Base-by-base conservation (phyloP, 1,284 basidiomycete species). In the Sporisorium exsertum region DNA sequence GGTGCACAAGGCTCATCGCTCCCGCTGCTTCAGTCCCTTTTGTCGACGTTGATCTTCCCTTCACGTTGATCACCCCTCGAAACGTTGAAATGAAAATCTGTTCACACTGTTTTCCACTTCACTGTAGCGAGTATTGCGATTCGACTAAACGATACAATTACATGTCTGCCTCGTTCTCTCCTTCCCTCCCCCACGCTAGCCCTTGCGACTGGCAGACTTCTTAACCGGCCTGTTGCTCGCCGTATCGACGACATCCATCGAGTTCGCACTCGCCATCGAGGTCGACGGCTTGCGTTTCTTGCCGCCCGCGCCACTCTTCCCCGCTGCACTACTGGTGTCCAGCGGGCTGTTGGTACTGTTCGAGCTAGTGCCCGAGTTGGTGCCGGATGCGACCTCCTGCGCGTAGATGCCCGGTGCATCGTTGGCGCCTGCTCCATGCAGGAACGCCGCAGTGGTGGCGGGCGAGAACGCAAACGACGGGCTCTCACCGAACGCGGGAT, bases 391-490 rank as follows among this genome's bases (percentile, higher is more conserved):
- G 9, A 68, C 37, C 33, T 68, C 58, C 15, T 56, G 57, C 9
- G 66, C 67, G 29, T 58, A 70, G 35, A 70, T 60, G 2, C 47
- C 61, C 33, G 37, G 42, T 0, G 53, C 37, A 16, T 50, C 55
- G 18, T 42, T 56, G 26, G 43, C 59, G 6, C 42, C 55, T 15
- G 51, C 59, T 0, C 67, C 64, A 15, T 75, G 54, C 43, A 77
- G 37, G 49, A 77, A 77, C 6, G 73, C 73, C 2, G 73, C 73
- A 2, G 73, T 77, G 10, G 73, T 77, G 9, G 65, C 65, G 1
- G 73, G 73, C 20, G 61, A 64, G 26, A 77, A 77, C 1, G 69
- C 69, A 64, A 77, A 77, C 43, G 54, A 59, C 6, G 73, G 73
- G 4, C 40, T 49, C 20, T 72, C 69, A 29, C 73, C 73, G 7